Evolutionary conservation across 2,329 filamentous ascomycete species (phyloP).

Genomic region (Cladosporium sp.): DNA sequence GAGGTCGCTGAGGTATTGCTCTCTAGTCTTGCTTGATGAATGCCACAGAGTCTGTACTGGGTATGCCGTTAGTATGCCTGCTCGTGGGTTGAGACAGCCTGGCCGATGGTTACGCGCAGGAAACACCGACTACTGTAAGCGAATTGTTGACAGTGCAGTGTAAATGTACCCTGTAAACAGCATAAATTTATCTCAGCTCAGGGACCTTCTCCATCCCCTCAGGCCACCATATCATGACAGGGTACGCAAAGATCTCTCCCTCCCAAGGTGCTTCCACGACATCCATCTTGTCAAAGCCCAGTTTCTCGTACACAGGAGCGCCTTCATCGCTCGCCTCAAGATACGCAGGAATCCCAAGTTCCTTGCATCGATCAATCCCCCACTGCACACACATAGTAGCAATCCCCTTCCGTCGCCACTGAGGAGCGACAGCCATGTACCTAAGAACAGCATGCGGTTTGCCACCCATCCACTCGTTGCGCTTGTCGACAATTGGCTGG

Average conservation of each 20-base stretch:
- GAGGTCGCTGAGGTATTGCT: no score
- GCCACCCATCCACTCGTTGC: constrained; percentile 19
- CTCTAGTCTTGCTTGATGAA: no score
- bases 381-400: constrained; percentile 34
- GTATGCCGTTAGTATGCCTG: no score
- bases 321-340: constrained; percentile 34
- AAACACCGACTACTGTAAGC: background rate
- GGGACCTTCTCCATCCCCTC: constrained; percentile 12
- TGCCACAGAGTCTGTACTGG: no score
- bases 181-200: background rate
- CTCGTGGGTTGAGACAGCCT: no score
- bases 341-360: constrained; percentile 32
- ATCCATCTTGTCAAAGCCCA: constrained; percentile 29
- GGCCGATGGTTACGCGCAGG: no score
- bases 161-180: background rate
- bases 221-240: constrained; percentile 25
- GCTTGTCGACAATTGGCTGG: constrained; percentile 15
- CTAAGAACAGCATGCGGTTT: constrained; percentile 21
- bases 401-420: constrained; percentile 34
- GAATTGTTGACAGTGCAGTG: background rate
- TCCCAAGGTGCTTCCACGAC: constrained; percentile 12
- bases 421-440: constrained; percentile 30
- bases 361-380: constrained; percentile 35
- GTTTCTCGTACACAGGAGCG: constrained; percentile 33
- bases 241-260: constrained; percentile 10